Evolutionary conservation across 768 basidiomycete genomes (phyloP), one percentile per base, ranked within the genome.

Genomic region (Calvatia gigantea): DNA sequence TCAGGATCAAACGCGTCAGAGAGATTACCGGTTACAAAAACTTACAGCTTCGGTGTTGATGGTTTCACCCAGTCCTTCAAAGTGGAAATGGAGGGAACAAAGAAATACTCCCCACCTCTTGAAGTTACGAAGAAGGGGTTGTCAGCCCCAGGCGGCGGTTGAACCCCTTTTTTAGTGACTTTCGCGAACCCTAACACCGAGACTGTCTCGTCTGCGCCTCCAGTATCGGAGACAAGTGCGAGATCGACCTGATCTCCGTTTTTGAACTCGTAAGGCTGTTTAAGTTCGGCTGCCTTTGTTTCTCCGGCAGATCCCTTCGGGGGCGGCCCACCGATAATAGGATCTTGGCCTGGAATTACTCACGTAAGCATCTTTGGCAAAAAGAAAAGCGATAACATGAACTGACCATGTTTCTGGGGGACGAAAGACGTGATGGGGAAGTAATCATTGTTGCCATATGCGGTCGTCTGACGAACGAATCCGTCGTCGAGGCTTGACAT

Each of bases 401-500:
- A 60, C 14, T 56, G 48, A 31, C n/a, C 32, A 3, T 54, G 48
- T 43, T 61, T 61, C 47, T 45, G 28, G 21, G 62, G 57, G 19
- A 56, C 58, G 42, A 61, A 54, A 45, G 51, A 9, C 14, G n/a
- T 8, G 43, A 14, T 25, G 31, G 56, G 42, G 39, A 50, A 56
- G 35, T 41, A 57, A 11, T 56, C 49, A 21, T 56, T 56, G 12
- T 37, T 46, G 23, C 33, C 43, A 41, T 56, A 60, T 8, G 32
- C 32, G 14, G 29, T 47, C 1, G 55, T 57, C 37, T 60, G 55
- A 28, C 27, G 21, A 23, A 35, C 28, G 28, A 75, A 75, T 15
- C 75, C 75, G 15, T 65, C 59, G 49, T 62, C 58, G 56, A 75
- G 59, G 15, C 56, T 51, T 7, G 72, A 68, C 56, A 73, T 73